Evolutionary conservation across 352 stramenopile genomes (phyloP), one percentile per base, ranked within the genome.

Genomic region (Peronospora farinosa): DNA sequence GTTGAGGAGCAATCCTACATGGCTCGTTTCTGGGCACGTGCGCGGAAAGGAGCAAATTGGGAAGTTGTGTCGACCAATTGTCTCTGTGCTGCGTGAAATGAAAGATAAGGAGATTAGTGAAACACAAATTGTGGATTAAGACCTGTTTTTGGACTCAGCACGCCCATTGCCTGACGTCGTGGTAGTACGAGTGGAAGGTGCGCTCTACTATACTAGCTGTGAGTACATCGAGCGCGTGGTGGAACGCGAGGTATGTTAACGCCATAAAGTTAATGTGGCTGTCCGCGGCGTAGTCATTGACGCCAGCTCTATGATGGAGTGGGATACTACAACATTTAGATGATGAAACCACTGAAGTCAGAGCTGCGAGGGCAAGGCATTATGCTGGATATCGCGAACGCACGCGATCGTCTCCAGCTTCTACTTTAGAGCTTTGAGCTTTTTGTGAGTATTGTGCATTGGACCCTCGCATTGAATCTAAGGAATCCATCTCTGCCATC

Each of bases 291-390:
- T 88, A 30, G 65, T 84, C 6, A 85, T 90, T 39, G 81, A 92
- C 43, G 78, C 78, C 25, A 64, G 68, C 17, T 89, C 69, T 38
- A 82, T 89, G 44, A 88, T 88, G 74, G 81, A 92, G 39, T 87
- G 79, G 71, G 81, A 92, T 54, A 86, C 76, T 7, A 92, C 81
- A 0, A 88, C 81, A 13, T 92, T 35, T 78, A 92, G 51, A 87
- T 88, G 76, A 87, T 92, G 72, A 88, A 92, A 47, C 70, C 83
- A 35, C 51, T 92, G 27, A 77, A 85, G 38, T 54, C 74, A 32
- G 73, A 87, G 25, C 60, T 92, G 27, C 57, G 63, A 17, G 35
- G 58, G 2, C 78, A 78, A 52, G 65, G 56, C 25, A 86, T 88
- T 46, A 70, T 81, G 57, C 44, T 92, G 17, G 60, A 78, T n/a